These are phyloP conservation scores for Apiotrichum sp. DNA, from an alignment of 1,284 basidiomycete genomes.

Conservation along the genomic window DNA sequence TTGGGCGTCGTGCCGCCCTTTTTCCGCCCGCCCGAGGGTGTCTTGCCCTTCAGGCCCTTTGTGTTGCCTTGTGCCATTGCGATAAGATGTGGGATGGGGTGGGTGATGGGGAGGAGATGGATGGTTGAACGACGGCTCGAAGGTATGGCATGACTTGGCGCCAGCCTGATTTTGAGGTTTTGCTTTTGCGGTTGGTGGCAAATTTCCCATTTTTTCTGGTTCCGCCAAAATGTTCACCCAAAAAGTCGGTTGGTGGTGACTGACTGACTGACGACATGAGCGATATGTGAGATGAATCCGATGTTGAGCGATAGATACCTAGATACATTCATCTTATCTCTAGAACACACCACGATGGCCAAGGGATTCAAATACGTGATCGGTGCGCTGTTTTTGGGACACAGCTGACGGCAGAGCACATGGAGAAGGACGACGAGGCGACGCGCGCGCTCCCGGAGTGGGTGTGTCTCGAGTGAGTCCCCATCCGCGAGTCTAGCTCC, in stretches of 20 bases:
- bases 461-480: slow-evolving; percentile 74
- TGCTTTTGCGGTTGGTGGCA: not conserved
- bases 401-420: slow-evolving; percentile 66
- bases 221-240: not conserved
- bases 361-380: slow-evolving; percentile 42
- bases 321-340: no score
- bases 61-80: slow-evolving; percentile 41
- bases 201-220: not conserved
- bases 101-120: not conserved
- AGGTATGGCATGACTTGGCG: no score
- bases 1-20: slow-evolving; percentile 36
- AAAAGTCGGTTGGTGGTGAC: no score
- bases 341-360: not conserved
- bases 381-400: slow-evolving; percentile 21
- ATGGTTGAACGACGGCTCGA: no score
- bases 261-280: no score
- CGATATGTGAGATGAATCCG: no score
- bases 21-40: slow-evolving; percentile 34
- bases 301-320: no score
- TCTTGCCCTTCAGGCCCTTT: slow-evolving; percentile 34
- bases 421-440: slow-evolving; percentile 84
- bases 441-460: slow-evolving; percentile 66
- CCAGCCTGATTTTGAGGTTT: no score
- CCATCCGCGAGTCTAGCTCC: slow-evolving; percentile 35
- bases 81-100: no score